Evolutionary conservation across 805 yeast species (phyloP).

Genomic region (Lipomyces chichibuensis): DNA sequence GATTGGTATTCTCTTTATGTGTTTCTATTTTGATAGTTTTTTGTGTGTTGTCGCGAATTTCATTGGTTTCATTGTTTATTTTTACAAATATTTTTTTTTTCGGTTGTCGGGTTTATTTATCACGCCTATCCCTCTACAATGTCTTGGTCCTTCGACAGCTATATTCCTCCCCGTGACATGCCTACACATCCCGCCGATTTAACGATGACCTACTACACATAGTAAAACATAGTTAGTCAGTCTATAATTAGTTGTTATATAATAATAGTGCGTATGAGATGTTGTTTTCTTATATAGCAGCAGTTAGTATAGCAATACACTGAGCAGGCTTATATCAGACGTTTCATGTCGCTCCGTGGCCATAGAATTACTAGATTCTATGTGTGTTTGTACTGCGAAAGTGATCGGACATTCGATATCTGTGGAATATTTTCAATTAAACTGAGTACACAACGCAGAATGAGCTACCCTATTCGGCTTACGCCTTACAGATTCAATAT

Average conservation of each 20-base stretch:
- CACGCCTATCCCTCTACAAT: background rate
- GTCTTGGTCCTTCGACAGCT: background rate
- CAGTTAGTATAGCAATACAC: background rate
- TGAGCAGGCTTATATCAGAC: background rate
- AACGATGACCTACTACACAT: background rate
- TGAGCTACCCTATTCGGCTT: background rate
- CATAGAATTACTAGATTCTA: too few species aligned
- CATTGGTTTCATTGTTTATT: constrained; percentile 2
- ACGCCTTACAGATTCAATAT: background rate
- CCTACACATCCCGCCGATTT: background rate
- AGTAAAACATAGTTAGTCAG: too few species aligned
- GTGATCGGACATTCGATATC: too few species aligned
- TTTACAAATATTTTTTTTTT: constrained; percentile 1
- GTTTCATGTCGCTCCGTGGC: background rate
- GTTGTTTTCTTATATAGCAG: background rate
- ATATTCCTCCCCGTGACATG: background rate
- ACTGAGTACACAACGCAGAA: too few species aligned
- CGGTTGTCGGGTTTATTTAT: background rate
- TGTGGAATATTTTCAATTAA: too few species aligned
- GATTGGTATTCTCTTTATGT: constrained; percentile 41
- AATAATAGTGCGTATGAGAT: background rate
- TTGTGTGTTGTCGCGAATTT: constrained; percentile 5
- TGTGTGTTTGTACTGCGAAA: too few species aligned
- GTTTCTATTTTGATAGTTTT: background rate
- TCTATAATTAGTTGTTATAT: background rate